Evolutionary conservation across 371 early-diverging fungal genomes (phyloP).

Genomic region (Dichotomocladium elegans): DNA sequence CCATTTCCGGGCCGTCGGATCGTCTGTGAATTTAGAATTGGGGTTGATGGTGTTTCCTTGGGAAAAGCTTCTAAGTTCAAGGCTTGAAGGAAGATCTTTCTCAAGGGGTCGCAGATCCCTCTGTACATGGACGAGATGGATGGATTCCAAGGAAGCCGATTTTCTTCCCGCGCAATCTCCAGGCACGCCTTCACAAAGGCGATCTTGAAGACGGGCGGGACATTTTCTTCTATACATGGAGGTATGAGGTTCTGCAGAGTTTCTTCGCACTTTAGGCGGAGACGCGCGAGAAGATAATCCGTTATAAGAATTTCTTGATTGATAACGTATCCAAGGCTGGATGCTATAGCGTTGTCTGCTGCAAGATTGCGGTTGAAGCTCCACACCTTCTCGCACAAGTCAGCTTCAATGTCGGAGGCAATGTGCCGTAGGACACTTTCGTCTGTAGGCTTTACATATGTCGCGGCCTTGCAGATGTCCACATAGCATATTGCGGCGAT

Average conservation of each 20-base stretch:
- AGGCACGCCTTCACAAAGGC: constrained; percentile 71
- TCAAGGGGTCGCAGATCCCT: constrained; percentile 56
- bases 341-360: constrained; percentile 29
- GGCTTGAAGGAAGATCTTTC: constrained; percentile 60
- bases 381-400: constrained; percentile 68
- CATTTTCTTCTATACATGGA: constrained; percentile 53
- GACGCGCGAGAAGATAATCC: constrained; percentile 67
- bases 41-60: not conserved
- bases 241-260: constrained; percentile 60
- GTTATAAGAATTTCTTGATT: constrained; percentile 57
- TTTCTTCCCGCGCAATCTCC: constrained; percentile 63
- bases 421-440: constrained; percentile 60
- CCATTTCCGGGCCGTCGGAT: not conserved
- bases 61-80: constrained; percentile 10
- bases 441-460: constrained; percentile 62
- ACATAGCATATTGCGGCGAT: constrained; percentile 73
- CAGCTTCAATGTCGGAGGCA: constrained; percentile 68
- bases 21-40: constrained; percentile 1
- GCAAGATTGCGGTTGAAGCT: constrained; percentile 49
- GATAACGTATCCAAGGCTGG: constrained; percentile 34
- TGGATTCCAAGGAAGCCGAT: constrained; percentile 71
- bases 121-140: constrained; percentile 58
- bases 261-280: constrained; percentile 62
- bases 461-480: constrained; percentile 73
- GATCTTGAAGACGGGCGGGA: constrained; percentile 62